Percentiles rank a stretch among this genome's conserved stretches.
These are phyloP conservation scores for Elongisporangium undulatum DNA, from an alignment of 352 stramenopile genomes.

Conservation along the genomic window DNA sequence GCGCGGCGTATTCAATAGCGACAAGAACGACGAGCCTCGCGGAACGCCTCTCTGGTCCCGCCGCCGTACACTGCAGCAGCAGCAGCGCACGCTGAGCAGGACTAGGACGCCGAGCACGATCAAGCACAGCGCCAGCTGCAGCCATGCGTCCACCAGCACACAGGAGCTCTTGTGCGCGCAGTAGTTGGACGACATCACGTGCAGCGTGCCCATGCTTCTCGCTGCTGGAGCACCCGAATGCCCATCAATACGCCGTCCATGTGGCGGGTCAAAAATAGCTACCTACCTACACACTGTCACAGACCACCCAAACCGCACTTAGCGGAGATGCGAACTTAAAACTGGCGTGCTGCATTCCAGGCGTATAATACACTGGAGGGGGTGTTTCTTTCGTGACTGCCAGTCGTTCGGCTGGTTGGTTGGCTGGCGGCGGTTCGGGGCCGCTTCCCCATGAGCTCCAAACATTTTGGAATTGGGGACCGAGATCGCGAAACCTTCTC, in stretches of 20 bases:
- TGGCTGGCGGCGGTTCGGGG: conserved; percentile 3
- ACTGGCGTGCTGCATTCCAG: background rate
- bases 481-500: conserved; percentile 36
- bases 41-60: background rate
- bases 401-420: conserved; percentile 7
- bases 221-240: conserved; percentile 1
- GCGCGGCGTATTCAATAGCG: conserved; percentile 3
- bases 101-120: conserved; percentile 20
- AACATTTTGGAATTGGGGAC: conserved; percentile 84
- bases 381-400: conserved; percentile 4
- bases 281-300: background rate
- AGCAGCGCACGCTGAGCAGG: conserved; percentile 13
- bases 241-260: background rate
- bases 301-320: background rate
- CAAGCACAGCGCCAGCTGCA: conserved; percentile 36
- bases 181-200: conserved; percentile 46
- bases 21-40: background rate
- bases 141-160: conserved; percentile 60
- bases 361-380: conserved; percentile 1
- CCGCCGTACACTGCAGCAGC: conserved; percentile 13
- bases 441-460: background rate
- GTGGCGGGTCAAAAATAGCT: background rate
- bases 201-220: conserved; percentile 53
- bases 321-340: background rate
- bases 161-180: conserved; percentile 43